These are phyloP conservation scores for Desmodesmus armatus DNA, from an alignment of 139 green algal genomes.

Conservation along the genomic window DNA sequence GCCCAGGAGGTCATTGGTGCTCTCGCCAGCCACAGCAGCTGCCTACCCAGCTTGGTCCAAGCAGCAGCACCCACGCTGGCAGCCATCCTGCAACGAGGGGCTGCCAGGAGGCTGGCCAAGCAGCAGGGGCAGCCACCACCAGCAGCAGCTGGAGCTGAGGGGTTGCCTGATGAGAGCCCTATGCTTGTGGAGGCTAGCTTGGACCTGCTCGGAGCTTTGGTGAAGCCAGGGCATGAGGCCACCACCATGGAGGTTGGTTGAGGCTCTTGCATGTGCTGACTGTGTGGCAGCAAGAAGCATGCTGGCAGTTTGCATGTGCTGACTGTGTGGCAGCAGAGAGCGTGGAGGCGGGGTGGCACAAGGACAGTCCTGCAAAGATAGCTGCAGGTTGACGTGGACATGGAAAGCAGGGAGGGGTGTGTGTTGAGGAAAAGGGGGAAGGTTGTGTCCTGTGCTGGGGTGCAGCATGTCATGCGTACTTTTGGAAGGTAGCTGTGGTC, in stretches of 20 bases:
- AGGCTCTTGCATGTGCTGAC: conserved; percentile 14
- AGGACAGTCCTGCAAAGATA: too few relatives aligned
- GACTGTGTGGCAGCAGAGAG: too few relatives aligned
- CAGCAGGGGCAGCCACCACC: background rate
- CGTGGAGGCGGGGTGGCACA: too few relatives aligned
- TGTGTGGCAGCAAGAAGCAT: too few relatives aligned
- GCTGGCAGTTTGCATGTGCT: too few relatives aligned
- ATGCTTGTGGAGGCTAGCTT: conserved; percentile 70
- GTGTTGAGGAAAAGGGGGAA: too few relatives aligned
- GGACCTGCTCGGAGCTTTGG: conserved; percentile 71
- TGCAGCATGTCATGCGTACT: too few relatives aligned
- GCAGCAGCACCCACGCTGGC: conserved; percentile 63
- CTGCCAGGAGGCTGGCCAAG: background rate
- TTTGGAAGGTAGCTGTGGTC: too few relatives aligned
- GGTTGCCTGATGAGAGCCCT: conserved; percentile 1
- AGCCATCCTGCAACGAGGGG: conserved; percentile 47
- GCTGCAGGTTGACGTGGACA: too few relatives aligned
- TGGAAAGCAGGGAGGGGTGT: too few relatives aligned
- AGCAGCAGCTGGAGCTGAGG: background rate
- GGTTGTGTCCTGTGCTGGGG: too few relatives aligned
- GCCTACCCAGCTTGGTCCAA: conserved; percentile 56
- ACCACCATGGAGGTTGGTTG: conserved; percentile 50
- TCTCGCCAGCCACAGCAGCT: conserved; percentile 56
- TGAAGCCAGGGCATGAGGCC: conserved; percentile 46
- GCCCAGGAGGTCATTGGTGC: conserved; percentile 68